Evolutionary conservation across 805 yeast species (phyloP).

Genomic region (Teunomyces pallodes): DNA sequence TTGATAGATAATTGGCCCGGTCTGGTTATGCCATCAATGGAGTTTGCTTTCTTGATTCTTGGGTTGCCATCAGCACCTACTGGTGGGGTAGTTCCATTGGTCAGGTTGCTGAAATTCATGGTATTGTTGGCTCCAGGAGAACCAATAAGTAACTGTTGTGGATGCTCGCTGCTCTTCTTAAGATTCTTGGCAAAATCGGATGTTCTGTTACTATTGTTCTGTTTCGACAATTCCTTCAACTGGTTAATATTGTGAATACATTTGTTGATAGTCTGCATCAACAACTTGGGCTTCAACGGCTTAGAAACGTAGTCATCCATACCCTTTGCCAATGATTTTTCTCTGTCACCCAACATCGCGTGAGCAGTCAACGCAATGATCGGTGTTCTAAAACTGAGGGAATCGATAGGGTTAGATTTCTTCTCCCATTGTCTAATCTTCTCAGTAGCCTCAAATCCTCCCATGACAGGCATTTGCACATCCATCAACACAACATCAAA

Average conservation of each 20-base stretch:
- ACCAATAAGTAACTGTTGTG: slow-evolving; percentile 1
- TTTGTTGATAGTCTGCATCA: slow-evolving; percentile 81
- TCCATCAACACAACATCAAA: slow-evolving; percentile 89
- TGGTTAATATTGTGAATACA: slow-evolving; percentile 72
- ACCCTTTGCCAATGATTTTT: slow-evolving; percentile 79
- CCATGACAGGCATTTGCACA: slow-evolving; percentile 95
- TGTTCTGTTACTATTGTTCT: slow-evolving; percentile 43
- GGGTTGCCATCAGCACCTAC: slow-evolving; percentile 11
- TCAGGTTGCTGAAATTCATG: slow-evolving; percentile 5
- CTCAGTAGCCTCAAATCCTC: slow-evolving; percentile 89
- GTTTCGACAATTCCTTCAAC: slow-evolving; percentile 53
- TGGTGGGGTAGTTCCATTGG: slow-evolving; percentile 10
- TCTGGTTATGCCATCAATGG: slow-evolving; percentile 25
- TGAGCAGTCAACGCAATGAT: slow-evolving; percentile 90
- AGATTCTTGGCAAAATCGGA: slow-evolving; percentile 47
- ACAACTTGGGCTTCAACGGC: slow-evolving; percentile 78
- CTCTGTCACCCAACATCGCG: slow-evolving; percentile 92
- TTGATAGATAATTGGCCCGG: slow-evolving; percentile 31
- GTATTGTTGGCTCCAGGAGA: slow-evolving; percentile 6
- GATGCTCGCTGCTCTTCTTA: slow-evolving; percentile 26
- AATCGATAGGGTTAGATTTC: slow-evolving; percentile 68
- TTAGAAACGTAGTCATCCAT: slow-evolving; percentile 91
- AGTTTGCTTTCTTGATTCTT: slow-evolving; percentile 23
- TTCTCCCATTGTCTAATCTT: slow-evolving; percentile 86
- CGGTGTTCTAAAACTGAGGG: slow-evolving; percentile 73